These are phyloP conservation scores for Saturnispora halmiae DNA, from an alignment of 805 yeast species.

Conservation along the genomic window DNA sequence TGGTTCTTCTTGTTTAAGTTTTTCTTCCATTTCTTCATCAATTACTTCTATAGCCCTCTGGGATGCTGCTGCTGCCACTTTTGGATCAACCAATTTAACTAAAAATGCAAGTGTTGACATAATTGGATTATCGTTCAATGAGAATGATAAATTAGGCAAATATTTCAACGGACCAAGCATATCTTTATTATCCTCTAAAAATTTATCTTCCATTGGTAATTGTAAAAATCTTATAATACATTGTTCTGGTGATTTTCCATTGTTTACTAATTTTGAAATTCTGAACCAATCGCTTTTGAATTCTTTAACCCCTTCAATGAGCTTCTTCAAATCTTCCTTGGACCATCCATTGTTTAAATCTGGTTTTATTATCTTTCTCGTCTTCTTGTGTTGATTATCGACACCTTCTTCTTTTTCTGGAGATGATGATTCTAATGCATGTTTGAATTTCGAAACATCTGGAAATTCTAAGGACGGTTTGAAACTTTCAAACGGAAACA, in stretches of 20 bases:
- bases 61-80: conserved; percentile 78
- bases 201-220: conserved; percentile 74
- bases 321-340: conserved; percentile 46
- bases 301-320: conserved; percentile 55
- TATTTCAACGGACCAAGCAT: conserved; percentile 68
- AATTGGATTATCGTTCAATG: conserved; percentile 85
- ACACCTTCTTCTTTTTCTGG: not conserved
- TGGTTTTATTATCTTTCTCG: conserved; percentile 24
- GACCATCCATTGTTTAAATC: conserved; percentile 52
- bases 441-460: conserved; percentile 25
- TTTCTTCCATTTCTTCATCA: conserved; percentile 35
- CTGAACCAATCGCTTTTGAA: conserved; percentile 71
- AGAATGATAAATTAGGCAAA: conserved; percentile 77
- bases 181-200: conserved; percentile 37
- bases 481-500: conserved; percentile 83
- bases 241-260: conserved; percentile 57
- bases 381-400: conserved; percentile 12
- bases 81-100: conserved; percentile 76
- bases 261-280: conserved; percentile 58
- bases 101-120: conserved; percentile 86
- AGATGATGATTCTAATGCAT: no score
- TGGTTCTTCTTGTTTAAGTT: conserved; percentile 26
- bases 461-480: conserved; percentile 50
- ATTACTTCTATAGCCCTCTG: conserved; percentile 45
- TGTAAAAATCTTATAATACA: conserved; percentile 73